These are phyloP conservation scores for Verruconis gallopava DNA, from an alignment of 2,329 filamentous ascomycete genomes.

Conservation along the genomic window DNA sequence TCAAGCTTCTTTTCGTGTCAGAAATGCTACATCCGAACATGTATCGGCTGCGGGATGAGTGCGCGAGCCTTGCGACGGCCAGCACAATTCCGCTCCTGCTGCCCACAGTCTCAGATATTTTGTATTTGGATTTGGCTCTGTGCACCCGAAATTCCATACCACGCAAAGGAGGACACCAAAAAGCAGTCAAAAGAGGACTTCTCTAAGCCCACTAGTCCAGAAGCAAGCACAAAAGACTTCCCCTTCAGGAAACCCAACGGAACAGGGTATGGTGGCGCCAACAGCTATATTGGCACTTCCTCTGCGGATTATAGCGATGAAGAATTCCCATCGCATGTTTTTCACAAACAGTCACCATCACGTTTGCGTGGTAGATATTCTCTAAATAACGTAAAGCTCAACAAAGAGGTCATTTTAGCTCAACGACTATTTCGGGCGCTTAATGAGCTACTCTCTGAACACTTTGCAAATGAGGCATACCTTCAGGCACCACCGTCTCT, in stretches of 20 bases:
- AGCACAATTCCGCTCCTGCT: not conserved
- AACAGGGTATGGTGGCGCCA: not conserved
- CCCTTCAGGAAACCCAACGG: conserved; percentile 10
- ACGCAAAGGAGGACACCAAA: not conserved
- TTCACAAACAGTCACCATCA: too few relatives aligned
- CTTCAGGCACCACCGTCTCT: not conserved
- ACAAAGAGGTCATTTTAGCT: not conserved
- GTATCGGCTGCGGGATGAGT: not conserved
- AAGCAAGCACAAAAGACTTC: not conserved
- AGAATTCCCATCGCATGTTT: too few relatives aligned
- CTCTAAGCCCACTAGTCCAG: not conserved
- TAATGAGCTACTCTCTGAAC: not conserved
- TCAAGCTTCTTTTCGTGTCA: not conserved
- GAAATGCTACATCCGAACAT: not conserved
- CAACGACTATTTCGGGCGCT: conserved; percentile 5
- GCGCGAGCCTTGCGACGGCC: not conserved
- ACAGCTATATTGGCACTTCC: not conserved
- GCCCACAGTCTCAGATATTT: not conserved
- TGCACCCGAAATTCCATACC: not conserved
- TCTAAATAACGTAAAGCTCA: too few relatives aligned
- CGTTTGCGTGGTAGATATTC: too few relatives aligned
- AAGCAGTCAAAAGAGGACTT: too few relatives aligned
- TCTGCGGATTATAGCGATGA: not conserved
- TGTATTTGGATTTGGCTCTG: not conserved
- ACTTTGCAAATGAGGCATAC: not conserved